Percentiles rank a stretch among this genome's conserved stretches.
phyloP scores from a whole-genome alignment of 1,284 basidiomycete genomes.

The Erythrobasidium hasegawianum region DNA sequence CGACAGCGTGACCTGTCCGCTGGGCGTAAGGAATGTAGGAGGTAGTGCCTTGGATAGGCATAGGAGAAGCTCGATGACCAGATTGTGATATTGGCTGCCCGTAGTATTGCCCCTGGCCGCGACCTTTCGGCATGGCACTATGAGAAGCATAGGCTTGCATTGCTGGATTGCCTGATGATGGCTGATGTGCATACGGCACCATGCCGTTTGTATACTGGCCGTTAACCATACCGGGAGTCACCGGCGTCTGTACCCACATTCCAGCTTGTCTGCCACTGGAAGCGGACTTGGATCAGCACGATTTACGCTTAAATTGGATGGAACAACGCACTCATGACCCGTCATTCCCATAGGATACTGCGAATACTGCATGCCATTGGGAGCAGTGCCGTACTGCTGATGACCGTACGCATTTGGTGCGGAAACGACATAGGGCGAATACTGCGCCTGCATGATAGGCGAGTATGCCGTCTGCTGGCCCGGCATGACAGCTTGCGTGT shows the following conservation, averaged over 20 bases:
- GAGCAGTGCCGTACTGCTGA: not conserved
- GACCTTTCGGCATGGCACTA: too few relatives aligned
- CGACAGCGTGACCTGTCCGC: not conserved
- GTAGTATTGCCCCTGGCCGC: too few relatives aligned
- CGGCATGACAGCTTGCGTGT: not conserved
- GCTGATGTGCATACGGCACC: conserved; percentile 3
- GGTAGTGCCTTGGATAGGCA: too few relatives aligned
- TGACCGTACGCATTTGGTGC: not conserved
- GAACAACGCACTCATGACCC: not conserved
- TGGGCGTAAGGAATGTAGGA: too few relatives aligned
- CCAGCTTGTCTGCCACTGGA: not conserved
- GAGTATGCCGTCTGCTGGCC: not conserved
- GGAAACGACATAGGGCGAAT: conserved; percentile 1
- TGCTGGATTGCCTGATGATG: too few relatives aligned
- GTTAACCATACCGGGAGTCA: not conserved
- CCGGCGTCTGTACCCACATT: not conserved
- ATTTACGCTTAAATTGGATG: not conserved
- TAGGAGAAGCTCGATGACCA: too few relatives aligned
- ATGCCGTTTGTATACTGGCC: conserved; percentile 3
- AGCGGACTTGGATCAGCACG: not conserved
- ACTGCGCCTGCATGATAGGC: not conserved
- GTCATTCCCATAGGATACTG: not conserved
- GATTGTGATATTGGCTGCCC: too few relatives aligned
- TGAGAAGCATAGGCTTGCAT: too few relatives aligned
- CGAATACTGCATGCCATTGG: not conserved